Evolutionary conservation across 1,139 yeast genomes (phyloP).

Genomic region (Hansenula sp.): DNA sequence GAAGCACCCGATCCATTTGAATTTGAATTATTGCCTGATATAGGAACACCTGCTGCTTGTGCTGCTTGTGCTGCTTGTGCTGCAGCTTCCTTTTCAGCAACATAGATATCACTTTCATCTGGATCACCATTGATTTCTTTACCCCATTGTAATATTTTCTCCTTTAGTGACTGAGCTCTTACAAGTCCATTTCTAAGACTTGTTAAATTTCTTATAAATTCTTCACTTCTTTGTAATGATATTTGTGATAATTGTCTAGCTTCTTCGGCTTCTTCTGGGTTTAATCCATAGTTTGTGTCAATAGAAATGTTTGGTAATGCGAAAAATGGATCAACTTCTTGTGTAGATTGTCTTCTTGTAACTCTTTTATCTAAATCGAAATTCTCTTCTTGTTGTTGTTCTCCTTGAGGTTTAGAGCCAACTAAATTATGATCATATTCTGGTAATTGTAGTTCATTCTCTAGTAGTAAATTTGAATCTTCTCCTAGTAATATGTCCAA

Average conservation of each 20-base stretch:
- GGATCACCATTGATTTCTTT: conserved; percentile 76
- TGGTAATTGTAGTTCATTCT: conserved; percentile 60
- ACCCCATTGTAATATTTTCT: conserved; percentile 74
- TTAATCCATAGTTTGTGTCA: conserved; percentile 40
- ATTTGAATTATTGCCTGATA: too few species aligned
- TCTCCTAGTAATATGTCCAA: conserved; percentile 83
- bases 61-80: conserved; percentile 6
- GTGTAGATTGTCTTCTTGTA: conserved; percentile 29
- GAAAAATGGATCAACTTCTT: conserved; percentile 57
- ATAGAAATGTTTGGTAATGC: conserved; percentile 48
- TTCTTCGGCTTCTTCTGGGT: conserved; percentile 55
- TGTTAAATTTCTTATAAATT: conserved; percentile 74
- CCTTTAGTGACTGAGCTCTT: conserved; percentile 71
- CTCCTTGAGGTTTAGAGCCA: conserved; percentile 10
- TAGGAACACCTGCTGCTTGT: conserved; percentile 13
- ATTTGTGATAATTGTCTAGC: conserved; percentile 64
- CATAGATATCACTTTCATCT: conserved; percentile 30
- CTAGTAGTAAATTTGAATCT: conserved; percentile 66
- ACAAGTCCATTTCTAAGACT: conserved; percentile 70
- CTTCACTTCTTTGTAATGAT: conserved; percentile 84
- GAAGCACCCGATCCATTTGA: conserved; percentile 5
- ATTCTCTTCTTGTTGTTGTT: conserved; percentile 10
- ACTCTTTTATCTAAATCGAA: conserved; percentile 27
- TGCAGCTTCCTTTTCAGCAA: conserved; percentile 15
- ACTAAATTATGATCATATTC: conserved; percentile 51